phyloP scores from a whole-genome alignment of 805 yeast species.

The Dipodascus albidus region DNA sequence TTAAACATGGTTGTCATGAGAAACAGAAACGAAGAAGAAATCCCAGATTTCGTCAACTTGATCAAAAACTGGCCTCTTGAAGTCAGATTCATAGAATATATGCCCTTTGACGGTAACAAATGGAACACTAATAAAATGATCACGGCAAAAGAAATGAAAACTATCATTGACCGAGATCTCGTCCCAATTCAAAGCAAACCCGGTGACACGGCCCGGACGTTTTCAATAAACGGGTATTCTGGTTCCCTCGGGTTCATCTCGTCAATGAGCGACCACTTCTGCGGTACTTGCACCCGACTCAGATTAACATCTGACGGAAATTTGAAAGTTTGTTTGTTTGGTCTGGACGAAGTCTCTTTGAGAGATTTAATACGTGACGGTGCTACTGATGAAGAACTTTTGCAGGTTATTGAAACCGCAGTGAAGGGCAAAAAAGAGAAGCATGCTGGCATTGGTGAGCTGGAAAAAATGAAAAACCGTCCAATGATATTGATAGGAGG shows the following conservation, averaged over 20 bases:
- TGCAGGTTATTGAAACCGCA: slow-evolving; percentile 33
- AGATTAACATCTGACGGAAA: slow-evolving; percentile 44
- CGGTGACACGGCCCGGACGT: slow-evolving; percentile 39
- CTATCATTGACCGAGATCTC: slow-evolving; percentile 23
- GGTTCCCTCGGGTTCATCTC: slow-evolving; percentile 43
- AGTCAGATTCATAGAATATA: slow-evolving; percentile 43
- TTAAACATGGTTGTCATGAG: slow-evolving; percentile 41
- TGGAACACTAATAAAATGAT: slow-evolving; percentile 38
- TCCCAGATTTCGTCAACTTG: slow-evolving; percentile 35
- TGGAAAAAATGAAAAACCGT: slow-evolving; percentile 36
- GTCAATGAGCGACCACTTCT: slow-evolving; percentile 44
- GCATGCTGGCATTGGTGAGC: slow-evolving; percentile 40
- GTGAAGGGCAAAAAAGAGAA: slow-evolving; percentile 36
- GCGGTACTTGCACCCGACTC: slow-evolving; percentile 40
- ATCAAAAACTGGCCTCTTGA: slow-evolving; percentile 32
- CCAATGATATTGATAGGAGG: slow-evolving; percentile 52
- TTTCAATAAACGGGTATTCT: slow-evolving; percentile 29
- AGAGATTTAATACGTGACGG: slow-evolving; percentile 34
- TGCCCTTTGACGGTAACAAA: slow-evolving; percentile 48
- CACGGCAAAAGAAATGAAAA: slow-evolving; percentile 33
- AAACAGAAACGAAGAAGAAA: slow-evolving; percentile 40
- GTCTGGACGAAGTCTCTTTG: slow-evolving; percentile 38
- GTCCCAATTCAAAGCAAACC: slow-evolving; percentile 21
- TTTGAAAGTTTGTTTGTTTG: slow-evolving; percentile 43
- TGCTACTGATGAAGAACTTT: slow-evolving; percentile 26